Base-by-base conservation (phyloP, 345 rosid genomes). In the Gossypium raimondii region DNA sequence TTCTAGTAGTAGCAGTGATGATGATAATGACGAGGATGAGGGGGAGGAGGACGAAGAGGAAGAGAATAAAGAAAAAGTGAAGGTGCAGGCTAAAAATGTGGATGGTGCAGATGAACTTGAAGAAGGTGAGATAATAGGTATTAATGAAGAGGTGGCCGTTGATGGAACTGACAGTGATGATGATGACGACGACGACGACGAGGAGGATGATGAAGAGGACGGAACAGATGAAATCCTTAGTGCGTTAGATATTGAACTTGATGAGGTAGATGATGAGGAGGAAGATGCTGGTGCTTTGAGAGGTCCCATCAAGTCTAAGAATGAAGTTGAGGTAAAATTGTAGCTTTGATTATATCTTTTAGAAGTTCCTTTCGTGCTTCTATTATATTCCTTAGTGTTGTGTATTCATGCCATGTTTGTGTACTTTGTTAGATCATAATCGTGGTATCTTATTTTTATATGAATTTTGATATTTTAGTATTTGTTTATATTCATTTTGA, bases 241-340 rank as follows among this genome's bases (percentile, higher is more conserved):
- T 69, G 88, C 89, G 86, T 79, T 82, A 64, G 90, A 81, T 76
- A 77, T 75, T 75, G 93, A 81, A 67, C 70, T 72, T 71, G 80
- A 75, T 63, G 81, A 81, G 67, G 79, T 74, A 29, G 89, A 81
- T 66, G 90, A 81, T 17, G 87, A 84, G 4, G 90, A 85, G 25
- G 90, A 48, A 59, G 82, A 69, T 24, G 78, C 59, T 68, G 80
- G 60, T 73, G 86, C 75, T 70, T 47, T 45, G n/a, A 82, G 45
- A 57, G 89, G 86, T 50, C 94, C 97, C 45, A 84, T 94, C 68
- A 89, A 76, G 82, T 94, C 99, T 27, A 91, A 91, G 86, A 91
- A 94, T 77, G 99, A 94, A 77, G 76, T 88, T 77, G 78, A 81
- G 91, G 98, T 93, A 89, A 11, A 0, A 51, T 67, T 78, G 57